Percentiles rank a stretch among this genome's conserved stretches.
Evolutionary conservation across 2,329 filamentous ascomycete genomes (phyloP).

Genomic region (Paecilomyces niveus): DNA sequence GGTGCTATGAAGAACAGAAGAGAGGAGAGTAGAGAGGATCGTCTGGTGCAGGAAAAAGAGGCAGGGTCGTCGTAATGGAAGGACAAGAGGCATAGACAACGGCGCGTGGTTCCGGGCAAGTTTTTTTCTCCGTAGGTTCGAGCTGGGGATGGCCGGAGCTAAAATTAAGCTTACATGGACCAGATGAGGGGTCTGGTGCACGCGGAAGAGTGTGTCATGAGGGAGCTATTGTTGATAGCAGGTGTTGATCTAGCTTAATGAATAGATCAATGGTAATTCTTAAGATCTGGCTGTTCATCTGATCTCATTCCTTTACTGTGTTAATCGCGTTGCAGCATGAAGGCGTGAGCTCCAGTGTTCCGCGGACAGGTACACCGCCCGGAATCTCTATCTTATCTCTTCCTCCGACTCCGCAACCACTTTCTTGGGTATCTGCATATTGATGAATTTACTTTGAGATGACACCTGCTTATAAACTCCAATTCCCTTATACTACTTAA

Average conservation of each 20-base stretch:
- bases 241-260: not conserved
- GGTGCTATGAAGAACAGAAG: not conserved
- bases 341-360: not conserved
- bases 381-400: not conserved
- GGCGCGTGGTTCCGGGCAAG: not conserved
- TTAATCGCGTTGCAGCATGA: not conserved
- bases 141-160: not conserved
- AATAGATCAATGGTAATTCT: not conserved
- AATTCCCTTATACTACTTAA: not conserved
- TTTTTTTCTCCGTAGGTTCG: not conserved
- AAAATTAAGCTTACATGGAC: not conserved
- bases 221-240: not conserved
- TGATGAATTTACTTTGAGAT: not conserved
- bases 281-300: not conserved
- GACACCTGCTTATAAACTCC: not conserved
- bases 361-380: not conserved
- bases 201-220: not conserved
- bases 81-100: not conserved
- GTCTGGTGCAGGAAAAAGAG: not conserved
- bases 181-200: not conserved
- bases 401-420: not conserved
- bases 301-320: not conserved
- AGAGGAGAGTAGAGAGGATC: not conserved
- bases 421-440: not conserved
- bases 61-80: not conserved